Percentiles rank a stretch among this genome's conserved stretches.
Evolutionary conservation across 768 basidiomycete species (phyloP).

Genomic region (Russula sp.): DNA sequence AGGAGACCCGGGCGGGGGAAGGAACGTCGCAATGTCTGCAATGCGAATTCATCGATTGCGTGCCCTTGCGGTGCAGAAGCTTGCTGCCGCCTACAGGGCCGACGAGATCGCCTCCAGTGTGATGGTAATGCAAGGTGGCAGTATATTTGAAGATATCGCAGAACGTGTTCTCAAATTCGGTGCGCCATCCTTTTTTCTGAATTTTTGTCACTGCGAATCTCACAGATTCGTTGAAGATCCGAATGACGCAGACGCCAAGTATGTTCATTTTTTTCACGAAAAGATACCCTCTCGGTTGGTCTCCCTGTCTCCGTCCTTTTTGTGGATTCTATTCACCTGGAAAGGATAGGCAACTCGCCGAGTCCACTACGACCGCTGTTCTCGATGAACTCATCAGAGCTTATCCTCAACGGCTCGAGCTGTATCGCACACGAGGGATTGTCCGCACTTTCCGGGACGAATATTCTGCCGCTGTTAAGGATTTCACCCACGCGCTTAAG

Average conservation of each 20-base stretch:
- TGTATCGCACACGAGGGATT: conserved; percentile 85
- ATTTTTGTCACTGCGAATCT: not conserved
- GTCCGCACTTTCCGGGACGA: conserved; percentile 86
- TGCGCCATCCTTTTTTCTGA: conserved; percentile 35
- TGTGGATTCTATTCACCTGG: conserved; percentile 28
- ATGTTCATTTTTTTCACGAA: conserved; percentile 93
- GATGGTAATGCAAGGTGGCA: conserved; percentile 94
- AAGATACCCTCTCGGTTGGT: conserved; percentile 88
- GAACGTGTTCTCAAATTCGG: conserved; percentile 75
- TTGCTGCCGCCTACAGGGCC: conserved; percentile 79
- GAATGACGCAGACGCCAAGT: conserved; percentile 71
- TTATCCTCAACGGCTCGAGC: conserved; percentile 77
- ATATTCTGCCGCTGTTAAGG: conserved; percentile 66
- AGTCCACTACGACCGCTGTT: conserved; percentile 74
- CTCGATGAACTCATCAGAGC: conserved; percentile 74
- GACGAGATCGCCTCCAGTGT: conserved; percentile 93
- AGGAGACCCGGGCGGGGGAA: conserved; percentile 53
- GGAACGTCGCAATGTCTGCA: conserved; percentile 80
- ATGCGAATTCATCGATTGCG: conserved; percentile 79
- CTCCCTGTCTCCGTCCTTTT: conserved; percentile 10
- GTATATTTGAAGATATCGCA: conserved; percentile 89
- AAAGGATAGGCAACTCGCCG: conserved; percentile 68
- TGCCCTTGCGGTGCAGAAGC: conserved; percentile 79
- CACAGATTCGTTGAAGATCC: conserved; percentile 51
- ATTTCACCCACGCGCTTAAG: conserved; percentile 77